Base-by-base conservation (phyloP, 2,329 filamentous ascomycete species). In the Kalaharituber pfeilii region DNA sequence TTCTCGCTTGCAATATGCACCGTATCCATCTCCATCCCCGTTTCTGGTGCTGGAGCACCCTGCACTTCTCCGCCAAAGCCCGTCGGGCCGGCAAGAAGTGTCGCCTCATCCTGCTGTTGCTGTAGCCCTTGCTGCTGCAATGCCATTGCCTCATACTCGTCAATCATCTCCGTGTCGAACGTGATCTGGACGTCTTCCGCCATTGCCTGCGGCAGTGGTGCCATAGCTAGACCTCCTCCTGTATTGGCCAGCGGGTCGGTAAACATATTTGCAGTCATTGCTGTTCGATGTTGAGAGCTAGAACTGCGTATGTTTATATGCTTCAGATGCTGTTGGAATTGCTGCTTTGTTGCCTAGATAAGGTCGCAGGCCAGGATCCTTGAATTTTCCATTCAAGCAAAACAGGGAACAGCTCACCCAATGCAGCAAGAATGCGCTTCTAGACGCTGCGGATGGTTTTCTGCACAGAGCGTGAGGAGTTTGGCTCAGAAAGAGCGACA, bases 1-100 rank as follows among this genome's bases (percentile, higher is more conserved):
- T 91, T 91, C 64, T 79, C 73, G 18, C 73, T 72, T 8, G 69
- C 65, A 2, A 69, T 53, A 13, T 62, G 54, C 28, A 60, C 53
- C 24, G 44, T 30, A 22, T 30, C 52, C 2, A 18, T 22, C 11
- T 24, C 26, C 26, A 53, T 39, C 49, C 18, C 24, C 47, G 15
- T 50, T 26, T 13, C 47, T 24, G 18, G 8, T 20, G 13, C 42
- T 22, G 25, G 13, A 47, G 15, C 33, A 13, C 33, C 33, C 4
- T 4, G 13, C 7, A 18, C 7, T 15, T 9, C 7, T 15, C 15
- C 5, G 13, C 33, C 33, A 18, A 9, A 15, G 13, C 13, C 20
- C 33, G 20, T 18, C 33, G 13, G 13, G 20, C 20, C 7, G 13
- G 4, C 33, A 5, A 3, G 3, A 15, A 39, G 20, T 18, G 13